Base-by-base conservation (phyloP, 2,329 filamentous ascomycete genomes). In the Pestalotiopsis fici region DNA sequence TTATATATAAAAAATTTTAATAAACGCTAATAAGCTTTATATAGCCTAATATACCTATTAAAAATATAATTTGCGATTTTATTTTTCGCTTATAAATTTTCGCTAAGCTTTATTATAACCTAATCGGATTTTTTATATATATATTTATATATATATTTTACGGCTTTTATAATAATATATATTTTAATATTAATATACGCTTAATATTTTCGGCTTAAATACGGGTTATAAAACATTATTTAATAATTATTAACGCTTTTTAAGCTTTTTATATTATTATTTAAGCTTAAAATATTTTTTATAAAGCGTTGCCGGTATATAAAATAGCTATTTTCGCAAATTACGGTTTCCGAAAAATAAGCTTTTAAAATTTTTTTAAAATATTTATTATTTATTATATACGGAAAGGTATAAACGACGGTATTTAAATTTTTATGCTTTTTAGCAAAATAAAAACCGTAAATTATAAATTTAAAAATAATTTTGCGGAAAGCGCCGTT, bases 1-100 rank as follows among this genome's bases (percentile, higher is more conserved):
- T n/a, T n/a, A 27, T 25, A 65, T 31, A 31, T 65, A 65, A 65
- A 56, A 65, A 56, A 56, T 25, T 50, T 12, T 12, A 54, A n/a
- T 11, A 59, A 27, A 59, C 13, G 25, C 23, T 59, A 27, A 59
- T n/a, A 59, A 28, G 55, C 6, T 65, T 54, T 35, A 65, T 28
- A 28, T 15, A 25, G 18, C 25, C n/a, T 15, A 35, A 56, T 56
- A 31, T 35, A 56, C 21, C 31, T 65, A 4, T 65, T 35, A 28
- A 25, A 28, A 54, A 27, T n/a, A 57, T 65, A 56, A 35, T 56
- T 31, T 4, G 35, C 27, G 7, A n/a, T 35, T 35, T 65, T 37
- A 57, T 57, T n/a, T 57, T 25, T 28, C 7, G 6, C 28, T 4
- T 6, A 65, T 35, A 57, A 6, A 6, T 65, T 57, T n/a, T 37